Base-by-base conservation (phyloP, 2,329 filamentous ascomycete species). In the Aspergillus jensenii region DNA sequence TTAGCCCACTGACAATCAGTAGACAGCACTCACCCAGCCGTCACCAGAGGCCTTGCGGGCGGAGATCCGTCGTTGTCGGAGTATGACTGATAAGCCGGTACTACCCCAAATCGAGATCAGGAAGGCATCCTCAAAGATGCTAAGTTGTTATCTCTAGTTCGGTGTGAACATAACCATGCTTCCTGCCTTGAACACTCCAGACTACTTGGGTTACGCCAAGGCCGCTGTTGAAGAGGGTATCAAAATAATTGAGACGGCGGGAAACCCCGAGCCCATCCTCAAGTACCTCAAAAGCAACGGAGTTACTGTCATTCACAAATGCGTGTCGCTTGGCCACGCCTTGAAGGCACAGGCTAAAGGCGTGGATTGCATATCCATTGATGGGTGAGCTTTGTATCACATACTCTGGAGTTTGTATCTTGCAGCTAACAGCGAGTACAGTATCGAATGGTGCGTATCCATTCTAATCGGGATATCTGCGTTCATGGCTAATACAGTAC, bases 301-400 rank as follows among this genome's bases (percentile, higher is more conserved):
- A 54, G 84, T 85, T 68, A 93, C 84, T 53, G 87, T 98, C 66
- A 81, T 98, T 57, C 95, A 98, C 84, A 98, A 98, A 80, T 98
- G 93, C 81, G 98, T 93, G 9, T 95, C 91, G 6, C 96, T 98
- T 77, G 82, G 91, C 53, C 93, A 98, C 73, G 93, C 95, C 14
- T 85, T 91, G 74, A 91, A 89, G 65, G 93, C 95, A 46, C 84
- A 96, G 58, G 96, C 96, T 77, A 86, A 98, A 35, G 93, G 93
- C 63, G 93, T 96, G 6, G 93, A 98, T 76, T 98, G 98, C 77
- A 79, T 98, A 57, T 92, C 88, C 66, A 98, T 98, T 67, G 93
- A 98, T 72, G 93, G 93, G 77, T 56, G 40, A 50, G 54, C 46
- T 7, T 37, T 9, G 5, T 17, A 43, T 49, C n/a, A 7, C 27